Conservation (phyloP, 2,329 filamentous ascomycete species). For the Graphiopsis chlorocephala region DNA sequence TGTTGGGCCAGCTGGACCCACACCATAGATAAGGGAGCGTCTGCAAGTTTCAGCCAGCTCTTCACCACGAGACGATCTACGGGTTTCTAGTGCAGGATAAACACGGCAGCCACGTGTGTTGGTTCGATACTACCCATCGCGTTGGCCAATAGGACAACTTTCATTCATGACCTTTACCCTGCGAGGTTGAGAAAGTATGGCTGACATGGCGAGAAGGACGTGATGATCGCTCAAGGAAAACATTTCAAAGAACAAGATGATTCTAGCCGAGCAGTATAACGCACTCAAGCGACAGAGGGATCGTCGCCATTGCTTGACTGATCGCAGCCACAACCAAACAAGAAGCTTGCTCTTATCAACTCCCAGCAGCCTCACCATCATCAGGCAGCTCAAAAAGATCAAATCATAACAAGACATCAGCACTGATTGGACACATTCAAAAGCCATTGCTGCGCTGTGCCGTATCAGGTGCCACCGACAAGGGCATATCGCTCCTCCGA, state of each 20-base stretch:
- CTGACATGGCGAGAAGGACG: not conserved
- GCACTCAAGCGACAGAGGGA: not conserved
- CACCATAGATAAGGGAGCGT: conserved; percentile 12
- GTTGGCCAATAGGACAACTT: not conserved
- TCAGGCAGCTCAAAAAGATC: not conserved
- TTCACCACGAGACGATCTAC: not conserved
- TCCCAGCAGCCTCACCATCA: not conserved
- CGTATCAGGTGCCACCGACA: not conserved
- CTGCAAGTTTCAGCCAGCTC: conserved; percentile 7
- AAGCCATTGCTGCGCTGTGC: not conserved
- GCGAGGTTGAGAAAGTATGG: not conserved
- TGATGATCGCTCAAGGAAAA: not conserved
- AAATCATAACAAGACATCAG: not conserved
- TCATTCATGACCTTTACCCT: not conserved
- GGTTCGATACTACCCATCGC: not conserved
- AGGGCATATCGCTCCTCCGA: conserved; percentile 9
- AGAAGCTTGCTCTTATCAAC: not conserved
- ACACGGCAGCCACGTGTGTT: not conserved
- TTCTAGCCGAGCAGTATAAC: not conserved
- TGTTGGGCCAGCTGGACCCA: conserved; percentile 10
- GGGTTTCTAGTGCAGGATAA: not conserved
- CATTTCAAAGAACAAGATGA: not conserved
- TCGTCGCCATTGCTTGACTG: not conserved
- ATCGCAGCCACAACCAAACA: not conserved
- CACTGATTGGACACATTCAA: not conserved